Evolutionary conservation across 176 grass and related monocot species (phyloP).

Genomic region (Ampelocalamus luodianensis): DNA sequence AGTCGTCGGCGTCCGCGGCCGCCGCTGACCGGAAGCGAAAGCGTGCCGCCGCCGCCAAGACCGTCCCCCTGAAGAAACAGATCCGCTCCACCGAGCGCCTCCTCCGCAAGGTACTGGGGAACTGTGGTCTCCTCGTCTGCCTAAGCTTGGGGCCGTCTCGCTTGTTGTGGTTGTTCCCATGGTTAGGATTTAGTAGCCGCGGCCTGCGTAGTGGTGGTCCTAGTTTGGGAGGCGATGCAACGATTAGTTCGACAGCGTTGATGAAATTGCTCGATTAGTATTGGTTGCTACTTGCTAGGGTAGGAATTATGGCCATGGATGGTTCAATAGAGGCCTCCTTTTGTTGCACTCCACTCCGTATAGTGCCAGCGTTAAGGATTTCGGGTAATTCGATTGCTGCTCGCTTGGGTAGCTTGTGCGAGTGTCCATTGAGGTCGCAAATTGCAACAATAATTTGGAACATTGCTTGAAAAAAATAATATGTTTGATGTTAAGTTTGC

Average conservation of each 20-base stretch:
- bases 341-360: neutral
- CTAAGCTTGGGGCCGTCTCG: neutral
- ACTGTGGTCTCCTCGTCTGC: neutral
- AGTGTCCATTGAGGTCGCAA: neutral
- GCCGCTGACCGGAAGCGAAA: conserved; percentile 58
- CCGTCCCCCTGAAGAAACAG: conserved; percentile 83
- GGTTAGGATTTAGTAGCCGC: conserved; percentile 17
- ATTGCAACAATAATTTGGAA: neutral
- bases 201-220: neutral
- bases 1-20: conserved; percentile 42
- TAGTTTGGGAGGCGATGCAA: neutral
- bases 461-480: neutral
- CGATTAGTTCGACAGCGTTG: neutral
- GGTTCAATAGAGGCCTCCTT: neutral
- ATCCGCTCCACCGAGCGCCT: conserved; percentile 91
- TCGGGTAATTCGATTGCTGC: neutral
- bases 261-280: neutral
- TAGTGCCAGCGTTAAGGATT: neutral
- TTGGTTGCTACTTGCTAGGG: neutral
- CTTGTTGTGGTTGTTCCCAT: neutral
- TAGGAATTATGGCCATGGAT: neutral
- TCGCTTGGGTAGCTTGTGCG: neutral
- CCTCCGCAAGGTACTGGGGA: conserved; percentile 81
- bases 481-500: neutral
- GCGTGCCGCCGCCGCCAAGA: conserved; percentile 55